Percentiles rank a stretch among this genome's conserved stretches.
Evolutionary conservation across 129 eudicot genomes (phyloP).

Genomic region (Pittosporum tobira): DNA sequence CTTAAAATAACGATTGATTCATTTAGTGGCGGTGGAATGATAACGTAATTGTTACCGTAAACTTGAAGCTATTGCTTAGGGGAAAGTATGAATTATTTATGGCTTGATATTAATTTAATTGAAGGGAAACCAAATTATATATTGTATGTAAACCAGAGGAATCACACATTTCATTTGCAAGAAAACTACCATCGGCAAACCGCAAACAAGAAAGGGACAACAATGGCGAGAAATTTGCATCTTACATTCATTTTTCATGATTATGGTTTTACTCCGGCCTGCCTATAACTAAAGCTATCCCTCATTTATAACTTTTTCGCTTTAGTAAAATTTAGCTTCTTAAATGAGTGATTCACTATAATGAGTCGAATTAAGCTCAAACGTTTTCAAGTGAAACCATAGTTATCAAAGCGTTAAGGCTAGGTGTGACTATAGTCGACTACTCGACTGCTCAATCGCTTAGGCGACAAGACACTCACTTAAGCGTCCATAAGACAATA

Average conservation of each 20-base stretch:
- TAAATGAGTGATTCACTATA: too few relatives aligned
- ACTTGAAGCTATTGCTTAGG: slow-evolving; percentile 5
- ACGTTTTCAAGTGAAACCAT: not conserved
- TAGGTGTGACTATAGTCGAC: too few relatives aligned
- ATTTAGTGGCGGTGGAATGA: too few relatives aligned
- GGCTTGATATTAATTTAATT: too few relatives aligned
- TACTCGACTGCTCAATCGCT: too few relatives aligned
- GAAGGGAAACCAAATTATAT: not conserved
- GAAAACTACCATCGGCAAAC: slow-evolving; percentile 5
- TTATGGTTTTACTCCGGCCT: too few relatives aligned
- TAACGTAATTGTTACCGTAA: too few relatives aligned
- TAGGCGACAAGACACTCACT: too few relatives aligned
- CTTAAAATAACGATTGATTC: too few relatives aligned
- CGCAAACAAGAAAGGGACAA: not conserved
- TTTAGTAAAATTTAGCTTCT: too few relatives aligned
- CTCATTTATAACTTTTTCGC: not conserved
- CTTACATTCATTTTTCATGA: not conserved
- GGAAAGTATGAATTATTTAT: not conserved
- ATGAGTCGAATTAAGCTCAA: not conserved
- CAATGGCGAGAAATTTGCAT: slow-evolving; percentile 9
- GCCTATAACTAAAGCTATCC: not conserved
- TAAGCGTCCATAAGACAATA: too few relatives aligned
- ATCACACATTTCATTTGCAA: not conserved
- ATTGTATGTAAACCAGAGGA: not conserved
- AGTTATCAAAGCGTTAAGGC: too few relatives aligned